phyloP scores from a whole-genome alignment of 768 basidiomycete genomes.

The Leccinum imitatum region DNA sequence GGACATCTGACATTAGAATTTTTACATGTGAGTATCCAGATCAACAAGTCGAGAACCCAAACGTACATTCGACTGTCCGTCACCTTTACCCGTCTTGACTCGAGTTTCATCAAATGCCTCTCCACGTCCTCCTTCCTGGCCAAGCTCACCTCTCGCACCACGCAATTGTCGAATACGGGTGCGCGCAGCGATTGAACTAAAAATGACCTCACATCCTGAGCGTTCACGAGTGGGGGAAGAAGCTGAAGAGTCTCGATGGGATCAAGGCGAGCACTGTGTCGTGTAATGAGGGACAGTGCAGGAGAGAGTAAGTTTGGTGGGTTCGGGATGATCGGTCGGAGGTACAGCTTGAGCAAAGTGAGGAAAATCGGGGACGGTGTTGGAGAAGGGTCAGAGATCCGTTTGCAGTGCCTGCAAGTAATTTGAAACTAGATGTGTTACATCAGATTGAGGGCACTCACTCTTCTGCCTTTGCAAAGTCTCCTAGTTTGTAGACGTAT shows the following conservation, averaged over 20 bases:
- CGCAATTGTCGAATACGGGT: constrained; percentile 65
- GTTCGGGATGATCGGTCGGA: constrained; percentile 61
- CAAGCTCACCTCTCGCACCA: constrained; percentile 68
- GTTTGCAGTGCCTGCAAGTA: constrained; percentile 81
- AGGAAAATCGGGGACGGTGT: constrained; percentile 71
- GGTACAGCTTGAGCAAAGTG: constrained; percentile 82
- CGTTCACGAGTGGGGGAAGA: constrained; percentile 86
- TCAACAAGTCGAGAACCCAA: not conserved
- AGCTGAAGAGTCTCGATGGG: constrained; percentile 79
- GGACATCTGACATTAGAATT: constrained; percentile 64
- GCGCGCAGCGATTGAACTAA: constrained; percentile 67
- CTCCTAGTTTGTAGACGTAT: constrained; percentile 85
- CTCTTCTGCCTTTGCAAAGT: constrained; percentile 89
- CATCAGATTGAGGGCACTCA: constrained; percentile 36
- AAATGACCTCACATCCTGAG: constrained; percentile 77
- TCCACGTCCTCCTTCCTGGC: constrained; percentile 79
- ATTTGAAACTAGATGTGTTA: not conserved
- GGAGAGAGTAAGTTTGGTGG: constrained; percentile 65
- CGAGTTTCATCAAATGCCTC: constrained; percentile 67
- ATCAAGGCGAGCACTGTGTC: constrained; percentile 81
- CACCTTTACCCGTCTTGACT: constrained; percentile 82
- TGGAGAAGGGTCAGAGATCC: constrained; percentile 61
- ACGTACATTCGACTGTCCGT: constrained; percentile 91
- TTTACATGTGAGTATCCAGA: not conserved
- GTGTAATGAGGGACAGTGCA: constrained; percentile 84